Base-by-base conservation (phyloP, 345 rosid species). In the Tarenaya hassleriana region DNA sequence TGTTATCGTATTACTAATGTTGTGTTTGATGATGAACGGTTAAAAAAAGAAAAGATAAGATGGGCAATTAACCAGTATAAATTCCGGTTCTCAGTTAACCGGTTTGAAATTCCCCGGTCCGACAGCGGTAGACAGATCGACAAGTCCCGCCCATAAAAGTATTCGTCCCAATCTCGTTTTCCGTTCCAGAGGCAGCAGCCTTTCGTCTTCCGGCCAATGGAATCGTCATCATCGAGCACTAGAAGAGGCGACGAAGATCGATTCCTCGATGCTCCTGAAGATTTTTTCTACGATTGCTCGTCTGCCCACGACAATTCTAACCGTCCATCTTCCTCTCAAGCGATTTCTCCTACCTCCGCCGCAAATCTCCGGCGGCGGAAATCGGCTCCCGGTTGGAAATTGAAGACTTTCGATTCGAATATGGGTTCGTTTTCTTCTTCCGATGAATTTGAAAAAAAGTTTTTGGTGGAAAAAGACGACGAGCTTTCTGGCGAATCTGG, bases 191-290 rank as follows among this genome's bases (percentile, higher is more conserved):
- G 7, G 20, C 61, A 10, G 20, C n/a, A 16, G 46, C 12, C 50
- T 58, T 50, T 2, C 9, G 13, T 3, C 32, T 46, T 43, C 34
- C 41, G 12, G 35, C 20, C 55, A 48, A 68, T 68, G 68, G 63
- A 61, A 7, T 50, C 62, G 0, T 14, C 37, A 12, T 14, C 37
- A 12, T 50, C 69, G 27, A 57, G 17, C 53, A 47, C 58, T 44
- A 37, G 0, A n/a, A 18, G 7, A 38, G 46, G 16, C 15, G 29
- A 60, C 13, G 79, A 55, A 27, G 66, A 65, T 39, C 44, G 5
- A 17, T 87, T 91, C 67, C 49, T 58, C 44, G 96, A 82, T 55
- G 81, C 92, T 0, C 52, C 50, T 10, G 89, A 80, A 18, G 84
- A 82, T 50, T 74, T 75, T 1, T 76, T 73, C 32, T 37, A 67